phyloP scores from a whole-genome alignment of 305 asterid species.

The Fraxinus ornus region DNA sequence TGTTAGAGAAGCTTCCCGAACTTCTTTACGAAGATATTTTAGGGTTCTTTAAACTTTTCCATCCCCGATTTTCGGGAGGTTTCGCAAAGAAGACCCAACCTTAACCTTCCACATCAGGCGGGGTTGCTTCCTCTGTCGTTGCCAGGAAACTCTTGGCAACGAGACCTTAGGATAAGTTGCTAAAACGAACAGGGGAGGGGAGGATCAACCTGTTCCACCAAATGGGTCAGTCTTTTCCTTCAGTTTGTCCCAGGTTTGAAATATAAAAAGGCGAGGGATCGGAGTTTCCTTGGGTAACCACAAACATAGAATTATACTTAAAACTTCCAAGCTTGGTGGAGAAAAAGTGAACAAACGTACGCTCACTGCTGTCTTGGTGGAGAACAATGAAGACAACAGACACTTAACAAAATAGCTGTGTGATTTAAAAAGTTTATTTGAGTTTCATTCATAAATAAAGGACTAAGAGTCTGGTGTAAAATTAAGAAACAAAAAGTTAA shows the following conservation, averaged over 20 bases:
- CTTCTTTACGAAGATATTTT: not conserved
- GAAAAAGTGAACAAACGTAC: too few species aligned
- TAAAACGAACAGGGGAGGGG: not conserved
- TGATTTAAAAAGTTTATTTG: not conserved
- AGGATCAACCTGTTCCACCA: not conserved
- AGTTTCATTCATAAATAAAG: not conserved
- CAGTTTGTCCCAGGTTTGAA: not conserved
- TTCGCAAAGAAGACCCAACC: not conserved
- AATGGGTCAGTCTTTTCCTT: not conserved
- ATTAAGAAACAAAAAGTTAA: not conserved
- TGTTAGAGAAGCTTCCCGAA: not conserved
- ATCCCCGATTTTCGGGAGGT: not conserved
- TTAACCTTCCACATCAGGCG: not conserved
- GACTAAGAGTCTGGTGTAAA: not conserved
- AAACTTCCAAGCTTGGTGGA: too few species aligned
- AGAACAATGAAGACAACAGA: not conserved
- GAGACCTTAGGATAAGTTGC: not conserved
- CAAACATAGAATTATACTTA: not conserved
- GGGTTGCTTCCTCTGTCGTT: not conserved
- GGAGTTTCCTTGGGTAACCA: not conserved
- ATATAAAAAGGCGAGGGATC: not conserved
- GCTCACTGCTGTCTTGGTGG: not conserved
- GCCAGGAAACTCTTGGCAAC: not conserved
- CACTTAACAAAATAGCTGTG: not conserved
- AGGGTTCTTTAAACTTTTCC: not conserved